Base-by-base conservation (phyloP, 371 early-diverging fungal species). In the Blyttiomyces sp. region DNA sequence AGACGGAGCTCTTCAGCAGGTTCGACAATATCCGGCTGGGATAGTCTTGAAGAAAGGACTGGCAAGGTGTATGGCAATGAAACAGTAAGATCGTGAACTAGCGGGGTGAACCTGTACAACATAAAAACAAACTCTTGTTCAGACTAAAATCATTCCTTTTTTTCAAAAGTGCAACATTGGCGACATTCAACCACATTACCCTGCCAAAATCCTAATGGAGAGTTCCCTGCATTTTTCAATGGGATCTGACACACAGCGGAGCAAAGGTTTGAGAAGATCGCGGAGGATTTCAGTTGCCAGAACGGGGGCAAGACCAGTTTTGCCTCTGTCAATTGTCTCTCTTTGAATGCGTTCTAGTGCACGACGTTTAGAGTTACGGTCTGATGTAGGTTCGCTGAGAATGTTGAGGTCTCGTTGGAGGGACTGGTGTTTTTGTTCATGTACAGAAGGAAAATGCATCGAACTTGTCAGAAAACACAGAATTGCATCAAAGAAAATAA, bases 1-100 rank as follows among this genome's bases (percentile, higher is more conserved):
- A 78, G 66, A 9, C 82, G 66, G 26, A 76, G 46, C 50, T 82
- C 82, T 48, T 82, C 82, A 7, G 75, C 57, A 9, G 78, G 76
- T 53, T 82, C 82, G 13, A 69, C 58, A 17, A 72, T 56, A 11
- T 75, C 72, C 1, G 43, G 61, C 33, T 72, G 67, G 1, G 49
- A 57, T 0, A 76, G 62, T 0, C 76, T 71, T 21, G 61, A 34
- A 11, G 62, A 67, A 16, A 76, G 49, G 2, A 65, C 59, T 1
- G 78, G 77, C 21, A 77, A 30, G 9, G 72, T 43, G 52, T 64
- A 58, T 2, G 64, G 67, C 17, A 77, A 65, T 17, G 67, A 64
- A 0, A 74, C 66, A 6, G 63, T 39, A 6, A 75, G 28, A 26
- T 63, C 46, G 49, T 60, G 56, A 5, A 71, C 61, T 0, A 27